Conservation (phyloP, 2,329 filamentous ascomycete species). For the Botrytis porri region DNA sequence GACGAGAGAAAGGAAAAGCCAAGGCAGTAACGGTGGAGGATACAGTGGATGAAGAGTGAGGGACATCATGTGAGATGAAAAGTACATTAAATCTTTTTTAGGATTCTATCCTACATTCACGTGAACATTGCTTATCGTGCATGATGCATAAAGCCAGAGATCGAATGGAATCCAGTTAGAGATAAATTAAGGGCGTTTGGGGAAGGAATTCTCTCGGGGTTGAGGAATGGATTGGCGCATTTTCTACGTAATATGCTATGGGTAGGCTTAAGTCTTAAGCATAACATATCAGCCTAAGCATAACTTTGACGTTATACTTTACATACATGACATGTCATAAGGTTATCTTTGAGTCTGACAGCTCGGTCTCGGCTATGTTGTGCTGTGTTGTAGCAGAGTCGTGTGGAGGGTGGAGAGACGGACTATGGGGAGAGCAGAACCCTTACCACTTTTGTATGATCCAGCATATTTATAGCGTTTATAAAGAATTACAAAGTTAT, state of each 20-base stretch:
- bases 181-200: conserved; percentile 13
- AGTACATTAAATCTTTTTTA: not conserved
- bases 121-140: conserved; percentile 4
- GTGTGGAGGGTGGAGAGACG: not conserved
- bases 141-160: conserved; percentile 1
- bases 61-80: conserved; percentile 1
- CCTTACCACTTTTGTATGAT: not conserved
- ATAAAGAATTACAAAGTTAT: not conserved
- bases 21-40: conserved; percentile 50
- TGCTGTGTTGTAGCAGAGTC: not conserved
- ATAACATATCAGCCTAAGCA: conserved; percentile 1
- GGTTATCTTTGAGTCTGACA: not conserved
- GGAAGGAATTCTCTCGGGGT: not conserved
- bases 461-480: not conserved
- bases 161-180: not conserved
- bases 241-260: conserved; percentile 5
- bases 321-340: not conserved
- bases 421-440: not conserved
- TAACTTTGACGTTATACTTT: not conserved
- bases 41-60: conserved; percentile 40
- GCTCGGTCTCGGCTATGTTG: not conserved
- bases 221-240: conserved; percentile 1
- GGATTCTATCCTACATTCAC: not conserved
- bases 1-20: conserved; percentile 43
- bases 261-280: not conserved